Base-by-base conservation (phyloP, 2,329 filamentous ascomycete species). In the Colletotrichum truncatum region DNA sequence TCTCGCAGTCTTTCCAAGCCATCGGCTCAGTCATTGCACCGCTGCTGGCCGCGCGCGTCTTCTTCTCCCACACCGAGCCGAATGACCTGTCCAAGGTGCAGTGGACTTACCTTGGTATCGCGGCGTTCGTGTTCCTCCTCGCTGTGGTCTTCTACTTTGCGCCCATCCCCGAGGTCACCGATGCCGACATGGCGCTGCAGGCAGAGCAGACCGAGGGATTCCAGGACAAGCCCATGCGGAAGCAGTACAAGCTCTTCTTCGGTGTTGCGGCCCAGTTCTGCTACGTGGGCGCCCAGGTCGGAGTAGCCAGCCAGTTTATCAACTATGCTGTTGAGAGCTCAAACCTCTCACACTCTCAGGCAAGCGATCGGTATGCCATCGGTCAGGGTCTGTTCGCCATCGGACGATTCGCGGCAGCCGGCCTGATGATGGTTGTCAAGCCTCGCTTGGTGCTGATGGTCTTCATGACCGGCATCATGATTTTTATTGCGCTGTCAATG, bases 71-170 rank as follows among this genome's bases (percentile, higher is more conserved):
- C 54, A 84, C 82, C 0, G 81, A 80, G 52, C 76, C 75, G 9
- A 74, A 82, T n/a, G 81, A 83, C 3, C 74, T 90, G 56, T 77
- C 80, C 68, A 89, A 85, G 56, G 87, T 90, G 8, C 88, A 90
- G 72, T 90, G 87, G 86, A 84, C 86, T 2, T 91, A 91, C 70
- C 80, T 90, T 3, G 87, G 85, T 4, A 87, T 90, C 30, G 88
- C 87, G 3, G 79, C 80, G 67, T 90, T 90, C 64, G 86, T 89
- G 25, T 85, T 83, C 67, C 62, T 84, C 9, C 80, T 90, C 1
- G 83, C 86, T 0, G 76, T 82, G 2, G 79, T 89, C 9, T 90
- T 90, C 74, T 88, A 85, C 73, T 81, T 89, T 60, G 82, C 81
- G 10, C 76, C 77, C 8, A 77, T 82, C 66, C 80, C 80, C 11